Evolutionary conservation across 495 filamentous ascomycete species (phyloP).

Genomic region (Hypoxylon cercidicola): DNA sequence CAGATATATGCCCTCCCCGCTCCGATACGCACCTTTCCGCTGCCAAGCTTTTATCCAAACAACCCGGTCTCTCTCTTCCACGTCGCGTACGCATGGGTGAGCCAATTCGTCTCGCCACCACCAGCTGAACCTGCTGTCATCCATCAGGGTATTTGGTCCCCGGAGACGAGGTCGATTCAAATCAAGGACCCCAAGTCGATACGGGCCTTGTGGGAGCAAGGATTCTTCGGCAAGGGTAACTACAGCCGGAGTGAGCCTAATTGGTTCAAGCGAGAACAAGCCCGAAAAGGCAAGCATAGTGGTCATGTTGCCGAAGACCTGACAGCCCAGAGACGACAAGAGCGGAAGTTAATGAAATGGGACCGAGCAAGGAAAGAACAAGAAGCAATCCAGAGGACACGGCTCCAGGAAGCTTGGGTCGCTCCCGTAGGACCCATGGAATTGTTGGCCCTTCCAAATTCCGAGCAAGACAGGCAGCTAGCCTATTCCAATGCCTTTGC

Average conservation of each 20-base stretch:
- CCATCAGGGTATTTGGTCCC: conserved; percentile 79
- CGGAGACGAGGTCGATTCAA: conserved; percentile 83
- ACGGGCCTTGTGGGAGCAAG: conserved; percentile 88
- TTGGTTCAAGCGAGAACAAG: conserved; percentile 87
- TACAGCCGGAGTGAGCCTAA: conserved; percentile 93
- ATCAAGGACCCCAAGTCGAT: conserved; percentile 80
- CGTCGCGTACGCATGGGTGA: conserved; percentile 77
- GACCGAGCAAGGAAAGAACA: conserved; percentile 87
- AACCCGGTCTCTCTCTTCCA: conserved; percentile 90
- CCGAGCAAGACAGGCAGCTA: conserved; percentile 29
- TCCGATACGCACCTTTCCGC: conserved; percentile 80
- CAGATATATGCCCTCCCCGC: conserved; percentile 83
- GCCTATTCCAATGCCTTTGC: not conserved
- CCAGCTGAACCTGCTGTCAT: conserved; percentile 71
- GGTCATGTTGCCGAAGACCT: conserved; percentile 74
- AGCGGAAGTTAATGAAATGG: conserved; percentile 85
- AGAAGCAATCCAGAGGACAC: conserved; percentile 75
- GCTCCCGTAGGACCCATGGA: conserved; percentile 52
- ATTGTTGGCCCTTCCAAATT: conserved; percentile 53
- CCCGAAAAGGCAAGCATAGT: conserved; percentile 68
- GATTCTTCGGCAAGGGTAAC: conserved; percentile 94
- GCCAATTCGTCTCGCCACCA: conserved; percentile 72
- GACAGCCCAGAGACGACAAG: conserved; percentile 79
- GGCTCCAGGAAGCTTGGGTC: conserved; percentile 38
- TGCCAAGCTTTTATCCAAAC: conserved; percentile 88